phyloP scores from a whole-genome alignment of 2,329 filamentous ascomycete species.

The Setomelanomma holmii region DNA sequence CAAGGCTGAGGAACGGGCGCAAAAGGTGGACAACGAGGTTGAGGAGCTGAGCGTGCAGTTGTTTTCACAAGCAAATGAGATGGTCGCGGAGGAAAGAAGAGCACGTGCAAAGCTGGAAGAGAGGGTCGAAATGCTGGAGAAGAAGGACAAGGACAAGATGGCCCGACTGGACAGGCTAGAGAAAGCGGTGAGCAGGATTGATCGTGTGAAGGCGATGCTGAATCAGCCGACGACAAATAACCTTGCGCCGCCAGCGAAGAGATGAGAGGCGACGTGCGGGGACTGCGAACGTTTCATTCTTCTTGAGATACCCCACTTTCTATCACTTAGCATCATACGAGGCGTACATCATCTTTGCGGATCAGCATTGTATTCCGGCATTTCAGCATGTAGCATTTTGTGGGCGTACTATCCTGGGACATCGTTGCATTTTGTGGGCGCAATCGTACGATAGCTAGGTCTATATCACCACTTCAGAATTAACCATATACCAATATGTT shows the following conservation, averaged over 20 bases:
- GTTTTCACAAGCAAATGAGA: conserved; percentile 86
- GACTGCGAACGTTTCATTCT: neutral
- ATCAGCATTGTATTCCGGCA: neutral
- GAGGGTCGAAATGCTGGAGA: conserved; percentile 71
- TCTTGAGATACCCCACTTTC: neutral
- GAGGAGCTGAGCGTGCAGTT: conserved; percentile 78
- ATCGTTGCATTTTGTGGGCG: too few species aligned
- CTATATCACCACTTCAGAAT: too few species aligned
- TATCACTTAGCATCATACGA: neutral
- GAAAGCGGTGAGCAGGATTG: conserved; percentile 72
- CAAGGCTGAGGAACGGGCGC: conserved; percentile 72
- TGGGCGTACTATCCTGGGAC: too few species aligned
- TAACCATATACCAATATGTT: too few species aligned
- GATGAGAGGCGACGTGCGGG: neutral
- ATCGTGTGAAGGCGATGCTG: conserved; percentile 71
- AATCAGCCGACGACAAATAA: conserved; percentile 24
- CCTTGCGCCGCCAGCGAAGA: conserved; percentile 7
- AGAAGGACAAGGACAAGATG: conserved; percentile 73
- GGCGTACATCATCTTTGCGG: too few species aligned
- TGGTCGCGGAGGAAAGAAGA: conserved; percentile 79
- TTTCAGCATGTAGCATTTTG: too few species aligned
- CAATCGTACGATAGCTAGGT: too few species aligned
- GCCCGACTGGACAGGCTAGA: conserved; percentile 74
- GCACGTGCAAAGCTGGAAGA: conserved; percentile 75
- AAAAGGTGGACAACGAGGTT: conserved; percentile 73